A percentile compares a stretch with the other conserved stretches of the same genome.
These are phyloP conservation scores for Tanacetum coccineum DNA, from an alignment of 129 eudicot genomes.

Conservation along the genomic window DNA sequence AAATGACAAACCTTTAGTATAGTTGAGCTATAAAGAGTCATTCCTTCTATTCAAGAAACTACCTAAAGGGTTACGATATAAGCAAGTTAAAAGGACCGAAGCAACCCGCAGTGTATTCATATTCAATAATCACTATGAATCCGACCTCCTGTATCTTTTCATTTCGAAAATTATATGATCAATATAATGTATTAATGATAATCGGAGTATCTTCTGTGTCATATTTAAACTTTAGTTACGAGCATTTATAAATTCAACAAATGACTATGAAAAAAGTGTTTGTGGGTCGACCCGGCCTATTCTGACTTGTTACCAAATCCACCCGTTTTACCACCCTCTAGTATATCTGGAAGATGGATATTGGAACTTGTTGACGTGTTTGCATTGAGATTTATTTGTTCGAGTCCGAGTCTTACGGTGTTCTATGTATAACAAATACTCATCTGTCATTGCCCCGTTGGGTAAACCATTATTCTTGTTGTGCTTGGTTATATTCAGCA, in stretches of 20 bases:
- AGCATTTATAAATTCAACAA: neutral
- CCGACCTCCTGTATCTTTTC: too few species aligned
- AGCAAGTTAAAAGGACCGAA: neutral
- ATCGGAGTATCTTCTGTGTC: neutral
- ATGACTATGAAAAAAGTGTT: neutral
- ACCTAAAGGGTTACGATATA: neutral
- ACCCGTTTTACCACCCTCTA: neutral
- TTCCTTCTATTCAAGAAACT: neutral
- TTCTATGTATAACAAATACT: neutral
- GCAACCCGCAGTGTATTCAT: neutral
- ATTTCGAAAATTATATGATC: neutral
- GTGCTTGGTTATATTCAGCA: too few species aligned
- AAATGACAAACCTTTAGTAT: neutral
- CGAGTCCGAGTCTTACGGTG: neutral
- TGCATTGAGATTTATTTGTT: neutral
- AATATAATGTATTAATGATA: neutral
- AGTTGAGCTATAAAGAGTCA: neutral
- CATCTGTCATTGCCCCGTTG: too few species aligned
- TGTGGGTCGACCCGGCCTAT: neutral
- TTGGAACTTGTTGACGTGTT: neutral
- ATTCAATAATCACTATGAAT: neutral
- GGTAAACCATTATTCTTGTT: neutral
- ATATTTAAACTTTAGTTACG: neutral
- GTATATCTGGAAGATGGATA: constrained; percentile 14
- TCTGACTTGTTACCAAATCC: neutral